These are phyloP conservation scores for Penicillium waksmanii DNA, from an alignment of 495 filamentous ascomycete species.

Conservation along the genomic window DNA sequence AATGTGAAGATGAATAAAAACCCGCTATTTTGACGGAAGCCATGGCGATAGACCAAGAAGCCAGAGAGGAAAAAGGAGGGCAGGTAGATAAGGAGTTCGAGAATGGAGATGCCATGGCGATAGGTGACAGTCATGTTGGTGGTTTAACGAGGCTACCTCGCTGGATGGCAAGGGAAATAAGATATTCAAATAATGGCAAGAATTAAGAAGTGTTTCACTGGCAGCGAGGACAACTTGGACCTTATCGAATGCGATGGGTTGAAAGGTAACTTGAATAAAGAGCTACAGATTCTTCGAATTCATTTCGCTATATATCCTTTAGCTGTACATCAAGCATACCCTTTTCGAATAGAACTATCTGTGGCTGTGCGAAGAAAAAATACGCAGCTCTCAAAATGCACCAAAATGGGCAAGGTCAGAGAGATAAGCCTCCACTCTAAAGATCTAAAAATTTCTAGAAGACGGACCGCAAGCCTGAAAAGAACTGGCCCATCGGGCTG, in stretches of 20 bases:
- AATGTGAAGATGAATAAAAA: constrained; percentile 46
- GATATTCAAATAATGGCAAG: no score
- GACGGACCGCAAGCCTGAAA: neutral
- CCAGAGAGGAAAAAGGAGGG: constrained; percentile 35
- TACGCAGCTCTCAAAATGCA: neutral
- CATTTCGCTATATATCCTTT: constrained; percentile 11
- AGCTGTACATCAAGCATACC: constrained; percentile 8
- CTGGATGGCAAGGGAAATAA: no score
- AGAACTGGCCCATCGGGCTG: neutral
- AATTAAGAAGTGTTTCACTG: no score
- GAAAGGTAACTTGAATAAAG: no score
- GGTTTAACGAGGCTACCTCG: neutral
- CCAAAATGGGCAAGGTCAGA: constrained; percentile 1
- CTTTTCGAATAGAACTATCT: neutral
- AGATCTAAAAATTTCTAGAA: neutral
- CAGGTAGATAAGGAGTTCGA: constrained; percentile 38
- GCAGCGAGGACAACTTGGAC: no score
- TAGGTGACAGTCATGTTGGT: constrained; percentile 30
- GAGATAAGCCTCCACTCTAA: neutral
- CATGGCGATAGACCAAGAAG: constrained; percentile 44
- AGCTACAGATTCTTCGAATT: no score
- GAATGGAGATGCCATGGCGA: constrained; percentile 40
- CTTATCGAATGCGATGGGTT: no score
- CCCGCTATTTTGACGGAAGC: constrained; percentile 35
- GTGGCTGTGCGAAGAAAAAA: constrained; percentile 12